These are phyloP conservation scores for Penicillium nordicum DNA, from an alignment of 2,329 filamentous ascomycete species.

Conservation along the genomic window DNA sequence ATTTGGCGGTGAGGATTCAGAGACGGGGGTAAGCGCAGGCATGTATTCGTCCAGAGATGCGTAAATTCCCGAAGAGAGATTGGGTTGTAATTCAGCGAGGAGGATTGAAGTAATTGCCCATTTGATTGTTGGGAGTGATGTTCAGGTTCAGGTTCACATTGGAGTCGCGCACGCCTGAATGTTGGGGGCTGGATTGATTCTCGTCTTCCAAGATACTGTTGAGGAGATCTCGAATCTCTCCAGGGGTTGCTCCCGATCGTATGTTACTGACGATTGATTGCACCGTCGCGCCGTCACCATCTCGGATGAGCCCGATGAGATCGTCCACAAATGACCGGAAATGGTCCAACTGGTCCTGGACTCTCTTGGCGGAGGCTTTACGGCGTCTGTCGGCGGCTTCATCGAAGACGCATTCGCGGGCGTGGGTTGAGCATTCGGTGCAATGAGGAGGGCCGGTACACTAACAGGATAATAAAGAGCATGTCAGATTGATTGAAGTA, in stretches of 20 bases:
- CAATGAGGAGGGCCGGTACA: conserved; percentile 32
- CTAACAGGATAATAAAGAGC: conserved; percentile 18
- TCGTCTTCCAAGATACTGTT: neutral
- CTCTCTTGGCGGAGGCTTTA: conserved; percentile 30
- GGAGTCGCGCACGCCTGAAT: neutral
- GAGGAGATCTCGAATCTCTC: conserved; percentile 15
- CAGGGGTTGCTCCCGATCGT: conserved; percentile 20
- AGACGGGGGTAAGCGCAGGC: neutral
- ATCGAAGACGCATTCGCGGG: conserved; percentile 34
- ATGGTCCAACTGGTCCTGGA: conserved; percentile 30
- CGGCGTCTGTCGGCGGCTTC: conserved; percentile 37
- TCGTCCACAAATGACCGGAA: conserved; percentile 28
- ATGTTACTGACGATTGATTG: conserved; percentile 29
- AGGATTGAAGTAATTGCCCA: neutral
- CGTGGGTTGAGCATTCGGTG: conserved; percentile 33
- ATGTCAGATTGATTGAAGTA: conserved; percentile 7
- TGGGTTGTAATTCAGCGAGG: neutral
- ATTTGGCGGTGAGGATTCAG: neutral
- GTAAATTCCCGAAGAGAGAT: neutral
- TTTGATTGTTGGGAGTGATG: neutral
- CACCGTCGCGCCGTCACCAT: conserved; percentile 17
- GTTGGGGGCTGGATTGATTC: neutral
- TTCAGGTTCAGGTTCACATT: neutral
- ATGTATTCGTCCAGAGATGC: neutral
- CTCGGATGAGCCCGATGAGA: conserved; percentile 27